A percentile compares a stretch with the other conserved stretches of the same genome.
Conservation (phyloP, 1,284 basidiomycete genomes). For the Stygiomarasmius scandens region DNA sequence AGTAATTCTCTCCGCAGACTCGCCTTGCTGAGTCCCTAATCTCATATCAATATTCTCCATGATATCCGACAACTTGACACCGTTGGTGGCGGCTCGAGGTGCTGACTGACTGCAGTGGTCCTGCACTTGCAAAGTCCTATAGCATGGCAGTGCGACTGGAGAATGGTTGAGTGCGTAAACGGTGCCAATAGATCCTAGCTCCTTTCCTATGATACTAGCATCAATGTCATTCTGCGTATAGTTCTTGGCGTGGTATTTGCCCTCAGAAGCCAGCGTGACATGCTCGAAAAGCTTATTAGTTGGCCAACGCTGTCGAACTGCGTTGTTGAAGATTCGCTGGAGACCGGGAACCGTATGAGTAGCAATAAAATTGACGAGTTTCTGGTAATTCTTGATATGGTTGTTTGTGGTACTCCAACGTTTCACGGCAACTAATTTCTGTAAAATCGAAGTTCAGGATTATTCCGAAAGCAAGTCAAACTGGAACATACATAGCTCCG, state of each 20-base stretch:
- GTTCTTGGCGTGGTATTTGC: background rate
- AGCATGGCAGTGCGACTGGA: constrained; percentile 12
- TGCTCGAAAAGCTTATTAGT: background rate
- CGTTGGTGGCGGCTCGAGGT: background rate
- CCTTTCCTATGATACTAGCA: constrained; percentile 16
- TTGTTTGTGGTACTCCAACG: no score
- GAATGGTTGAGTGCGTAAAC: constrained; percentile 23
- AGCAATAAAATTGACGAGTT: no score
- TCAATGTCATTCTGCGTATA: constrained; percentile 14
- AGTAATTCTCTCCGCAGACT: background rate
- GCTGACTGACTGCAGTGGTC: background rate
- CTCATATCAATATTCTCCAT: background rate
- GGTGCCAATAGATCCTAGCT: constrained; percentile 21
- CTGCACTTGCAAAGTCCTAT: background rate
- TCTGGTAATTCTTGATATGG: no score
- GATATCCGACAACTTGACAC: background rate
- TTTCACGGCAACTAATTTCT: no score
- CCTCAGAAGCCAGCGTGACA: background rate
- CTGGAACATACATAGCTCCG: no score
- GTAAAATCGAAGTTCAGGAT: no score
- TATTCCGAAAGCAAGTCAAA: no score
- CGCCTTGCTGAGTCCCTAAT: background rate
- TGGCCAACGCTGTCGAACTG: no score
- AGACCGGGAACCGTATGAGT: no score
- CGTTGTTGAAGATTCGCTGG: no score